These are phyloP conservation scores for Phyllosticta citribraziliensis DNA, from an alignment of 2,329 filamentous ascomycete species.

Conservation along the genomic window DNA sequence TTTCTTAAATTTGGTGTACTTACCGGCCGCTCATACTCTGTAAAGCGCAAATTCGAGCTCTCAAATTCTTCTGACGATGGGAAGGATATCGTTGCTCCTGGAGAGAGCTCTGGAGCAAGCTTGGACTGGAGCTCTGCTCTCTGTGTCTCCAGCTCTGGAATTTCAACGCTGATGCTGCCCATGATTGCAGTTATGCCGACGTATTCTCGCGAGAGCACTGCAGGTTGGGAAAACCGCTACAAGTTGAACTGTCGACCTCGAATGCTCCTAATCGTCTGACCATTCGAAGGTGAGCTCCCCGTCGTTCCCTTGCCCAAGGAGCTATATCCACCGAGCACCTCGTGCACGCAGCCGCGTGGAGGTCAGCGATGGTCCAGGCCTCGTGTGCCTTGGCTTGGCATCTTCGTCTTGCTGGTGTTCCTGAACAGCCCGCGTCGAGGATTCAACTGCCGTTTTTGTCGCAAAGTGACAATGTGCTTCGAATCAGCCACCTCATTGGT, in stretches of 20 bases:
- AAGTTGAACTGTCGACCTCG: neutral
- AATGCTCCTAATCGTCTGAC: neutral
- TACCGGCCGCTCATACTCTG: neutral
- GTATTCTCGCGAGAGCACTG: neutral
- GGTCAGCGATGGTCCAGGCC: neutral
- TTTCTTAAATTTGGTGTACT: neutral
- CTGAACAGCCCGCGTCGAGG: neutral
- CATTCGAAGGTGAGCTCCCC: neutral
- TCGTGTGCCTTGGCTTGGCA: neutral
- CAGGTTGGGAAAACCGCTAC: neutral
- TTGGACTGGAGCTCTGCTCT: neutral
- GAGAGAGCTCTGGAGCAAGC: neutral
- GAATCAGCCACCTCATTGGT: neutral
- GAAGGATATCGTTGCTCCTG: neutral
- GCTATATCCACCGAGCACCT: neutral
- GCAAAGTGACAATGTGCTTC: neutral
- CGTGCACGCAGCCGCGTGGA: neutral
- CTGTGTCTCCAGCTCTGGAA: neutral
- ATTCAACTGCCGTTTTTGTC: neutral
- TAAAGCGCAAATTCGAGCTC: neutral
- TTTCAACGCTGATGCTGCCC: neutral
- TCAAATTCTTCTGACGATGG: neutral
- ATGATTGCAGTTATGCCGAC: neutral
- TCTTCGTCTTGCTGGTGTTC: neutral
- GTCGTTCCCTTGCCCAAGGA: neutral